Base-by-base conservation (phyloP, 1,139 yeast genomes). In the Geotrichum klebahnii region DNA sequence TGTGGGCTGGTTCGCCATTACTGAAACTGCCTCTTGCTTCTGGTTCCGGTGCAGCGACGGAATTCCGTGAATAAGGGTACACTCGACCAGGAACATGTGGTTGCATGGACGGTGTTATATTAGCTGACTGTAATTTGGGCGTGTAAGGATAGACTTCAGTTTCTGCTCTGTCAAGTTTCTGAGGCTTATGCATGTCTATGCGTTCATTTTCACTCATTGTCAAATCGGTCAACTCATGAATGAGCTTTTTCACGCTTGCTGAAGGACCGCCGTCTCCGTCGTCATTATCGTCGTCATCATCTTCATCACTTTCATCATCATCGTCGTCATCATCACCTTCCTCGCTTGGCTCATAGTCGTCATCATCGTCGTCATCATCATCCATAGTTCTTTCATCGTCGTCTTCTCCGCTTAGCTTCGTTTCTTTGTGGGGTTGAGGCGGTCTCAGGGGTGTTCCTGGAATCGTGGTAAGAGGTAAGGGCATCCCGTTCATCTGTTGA, bases 151-250 rank as follows among this genome's bases (percentile, higher is more conserved):
- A 39, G 2, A 39, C 34, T 14, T 23, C 34, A 26, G 32, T 39
- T 9, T 23, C 16, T 1, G 33, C 17, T 14, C 31, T 24, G 32
- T 31, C 33, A 12, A 16, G 20, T 16, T 16, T 37, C n/a, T 20
- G 22, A 19, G 14, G 17, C 17, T 17, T 22, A 12, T 23, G n/a
- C 14, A 12, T 9, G 14, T 16, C 20, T 14, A 19, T 32, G n/a
- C 17, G 17, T n/a, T 39, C 33, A 14, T 24, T 23, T 9, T 39
- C 43, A 3, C 20, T 39, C 8, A 33, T 39, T 9, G 43, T 39
- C 36, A 40, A 10, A 12, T 29, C 36, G 8, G 44, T 29, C 14
- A 40, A 22, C 29, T 40, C 44, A 23, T 40, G 44, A 19, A 40
- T 40, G 17, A 40, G 44, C 16, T 28, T 28, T 19, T 28, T 29